Evolutionary conservation across 495 filamentous ascomycete species (phyloP), one percentile per base, ranked within the genome.

Genomic region (Daldinia concentrica): DNA sequence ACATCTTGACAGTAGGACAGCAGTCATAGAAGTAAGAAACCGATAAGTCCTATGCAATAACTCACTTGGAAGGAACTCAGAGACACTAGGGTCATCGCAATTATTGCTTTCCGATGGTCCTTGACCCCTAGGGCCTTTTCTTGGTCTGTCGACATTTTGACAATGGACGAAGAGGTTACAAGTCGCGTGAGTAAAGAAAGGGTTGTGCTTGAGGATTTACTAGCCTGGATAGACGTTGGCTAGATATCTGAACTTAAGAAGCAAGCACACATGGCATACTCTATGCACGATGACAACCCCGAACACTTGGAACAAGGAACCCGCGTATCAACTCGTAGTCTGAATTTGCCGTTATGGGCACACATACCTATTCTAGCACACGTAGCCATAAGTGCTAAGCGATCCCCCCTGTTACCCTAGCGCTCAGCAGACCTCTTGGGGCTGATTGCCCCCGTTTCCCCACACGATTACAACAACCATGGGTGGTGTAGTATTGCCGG

Each of bases 51-150:
- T 36, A 12, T 36, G 34, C 14, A 14, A 14, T 36, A 36, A 36
- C 34, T 14, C 34, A 36, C 34, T 36, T 36, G 87, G 69, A 90
- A 90, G 0, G 87, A 85, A 50, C 74, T 82, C 61, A 85, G 84
- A 43, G 82, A 83, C 69, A 83, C 83, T 26, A 83, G 80, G 58
- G 77, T 81, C 72, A 81, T 83, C 54, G 81, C 82, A n/a, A 79
- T 15, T 62, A 83, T 76, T 19, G 76, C 78, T 64, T 75, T 79
- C 79, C 79, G 79, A 63, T 83, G 81, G 64, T 75, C 77, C 27
- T 73, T 79, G 60, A 77, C 64, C 12, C 59, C 70, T 75, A 59
- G 55, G 59, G 55, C 57, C 61, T 68, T 72, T 57, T 64, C 76
- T 62, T 57, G 59, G 27, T 69, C 74, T 66, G 62, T 68, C 61